Evolutionary conservation across 2,329 filamentous ascomycete species (phyloP).

Genomic region (Acrocalymma vagum): DNA sequence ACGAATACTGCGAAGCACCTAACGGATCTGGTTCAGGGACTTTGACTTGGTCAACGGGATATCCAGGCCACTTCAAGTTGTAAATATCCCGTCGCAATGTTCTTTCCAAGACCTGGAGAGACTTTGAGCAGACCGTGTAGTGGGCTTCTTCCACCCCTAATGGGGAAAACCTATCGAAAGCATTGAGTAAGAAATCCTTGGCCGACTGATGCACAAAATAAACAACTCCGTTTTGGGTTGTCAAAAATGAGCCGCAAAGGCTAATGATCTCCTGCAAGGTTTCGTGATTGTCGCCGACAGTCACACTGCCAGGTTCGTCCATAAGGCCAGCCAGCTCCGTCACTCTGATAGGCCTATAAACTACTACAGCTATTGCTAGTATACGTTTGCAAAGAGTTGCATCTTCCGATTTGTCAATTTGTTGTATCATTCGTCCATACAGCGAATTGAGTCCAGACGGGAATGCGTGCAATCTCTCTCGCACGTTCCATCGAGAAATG

Average conservation of each 20-base stretch:
- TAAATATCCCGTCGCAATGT: constrained; percentile 5
- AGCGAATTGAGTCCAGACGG: constrained; percentile 47
- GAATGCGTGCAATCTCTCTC: constrained; percentile 29
- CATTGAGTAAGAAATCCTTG: background rate
- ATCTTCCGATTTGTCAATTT: constrained; percentile 39
- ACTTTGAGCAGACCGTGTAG: background rate
- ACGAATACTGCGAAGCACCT: constrained; percentile 29
- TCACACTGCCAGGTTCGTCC: constrained; percentile 9
- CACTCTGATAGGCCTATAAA: constrained; percentile 49
- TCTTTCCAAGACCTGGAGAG: constrained; percentile 10
- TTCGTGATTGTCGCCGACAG: constrained; percentile 6
- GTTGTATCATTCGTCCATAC: constrained; percentile 50
- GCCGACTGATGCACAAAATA: constrained; percentile 50
- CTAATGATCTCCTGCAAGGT: constrained; percentile 24
- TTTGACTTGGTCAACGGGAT: constrained; percentile 23
- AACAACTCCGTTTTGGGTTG: background rate
- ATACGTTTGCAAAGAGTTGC: constrained; percentile 43
- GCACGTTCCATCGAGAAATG: constrained; percentile 14
- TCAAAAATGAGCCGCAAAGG: constrained; percentile 43
- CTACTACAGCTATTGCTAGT: constrained; percentile 38
- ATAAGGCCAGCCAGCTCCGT: constrained; percentile 40
- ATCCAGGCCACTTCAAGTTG: constrained; percentile 17
- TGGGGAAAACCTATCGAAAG: background rate
- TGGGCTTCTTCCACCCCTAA: background rate
- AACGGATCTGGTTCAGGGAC: constrained; percentile 30